Conservation (phyloP, 2,329 filamentous ascomycete genomes). For the Xylaria sp. region DNA sequence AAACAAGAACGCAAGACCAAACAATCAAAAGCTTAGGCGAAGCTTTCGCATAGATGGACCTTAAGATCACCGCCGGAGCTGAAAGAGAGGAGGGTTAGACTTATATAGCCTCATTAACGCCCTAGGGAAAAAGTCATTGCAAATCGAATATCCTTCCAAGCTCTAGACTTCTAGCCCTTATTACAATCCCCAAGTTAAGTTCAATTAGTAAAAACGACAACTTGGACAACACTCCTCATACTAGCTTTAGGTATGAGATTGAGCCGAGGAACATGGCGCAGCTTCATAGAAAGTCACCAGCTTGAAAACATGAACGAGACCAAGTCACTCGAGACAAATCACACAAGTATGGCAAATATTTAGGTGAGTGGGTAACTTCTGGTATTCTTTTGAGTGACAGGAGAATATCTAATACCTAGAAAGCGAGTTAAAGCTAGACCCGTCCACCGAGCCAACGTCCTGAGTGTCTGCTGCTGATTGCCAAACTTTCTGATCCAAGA, state of each 20-base stretch:
- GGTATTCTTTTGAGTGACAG: slow-evolving; percentile 58
- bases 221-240: background rate
- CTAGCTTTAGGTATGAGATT: background rate
- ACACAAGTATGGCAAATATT: background rate
- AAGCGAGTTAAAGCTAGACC: slow-evolving; percentile 66
- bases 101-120: too few relatives aligned
- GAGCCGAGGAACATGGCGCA: background rate
- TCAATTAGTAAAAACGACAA: background rate
- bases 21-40: too few relatives aligned
- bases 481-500: slow-evolving; percentile 49
- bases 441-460: slow-evolving; percentile 43
- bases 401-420: slow-evolving; percentile 70
- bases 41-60: too few relatives aligned
- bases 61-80: too few relatives aligned
- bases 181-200: background rate
- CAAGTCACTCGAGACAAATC: background rate
- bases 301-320: background rate
- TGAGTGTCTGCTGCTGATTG: slow-evolving; percentile 47
- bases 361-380: slow-evolving; percentile 41
- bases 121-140: too few relatives aligned
- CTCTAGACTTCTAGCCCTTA: too few relatives aligned
- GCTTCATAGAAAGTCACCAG: background rate
- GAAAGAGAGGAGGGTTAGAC: too few relatives aligned
- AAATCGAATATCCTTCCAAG: too few relatives aligned
- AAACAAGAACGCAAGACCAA: too few relatives aligned